phyloP scores from a whole-genome alignment of 2,329 filamentous ascomycete genomes.

The Graphilbum sp. region DNA sequence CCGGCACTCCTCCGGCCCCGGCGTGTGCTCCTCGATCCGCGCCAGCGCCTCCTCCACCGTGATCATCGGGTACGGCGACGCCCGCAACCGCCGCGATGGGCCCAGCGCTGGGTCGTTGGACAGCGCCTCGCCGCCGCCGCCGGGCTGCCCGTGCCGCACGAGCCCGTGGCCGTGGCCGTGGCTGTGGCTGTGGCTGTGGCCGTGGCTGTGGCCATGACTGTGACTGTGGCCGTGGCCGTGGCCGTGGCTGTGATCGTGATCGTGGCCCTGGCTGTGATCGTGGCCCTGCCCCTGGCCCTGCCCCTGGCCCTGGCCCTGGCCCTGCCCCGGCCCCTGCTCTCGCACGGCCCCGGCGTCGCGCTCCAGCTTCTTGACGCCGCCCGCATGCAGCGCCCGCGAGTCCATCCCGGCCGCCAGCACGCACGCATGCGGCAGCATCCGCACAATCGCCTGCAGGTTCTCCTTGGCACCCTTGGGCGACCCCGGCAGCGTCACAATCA shows the following conservation, averaged over 20 bases:
- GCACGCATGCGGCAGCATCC: conserved; percentile 90
- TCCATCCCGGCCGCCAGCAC: conserved; percentile 70
- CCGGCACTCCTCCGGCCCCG: conserved; percentile 38
- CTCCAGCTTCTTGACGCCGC: conserved; percentile 72
- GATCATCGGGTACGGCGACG: conserved; percentile 86
- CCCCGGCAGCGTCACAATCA: conserved; percentile 81
- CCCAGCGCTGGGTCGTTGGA: conserved; percentile 47
- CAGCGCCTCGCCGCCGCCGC: conserved; percentile 30
- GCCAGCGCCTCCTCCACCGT: conserved; percentile 65
- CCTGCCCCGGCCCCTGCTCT: too few relatives aligned
- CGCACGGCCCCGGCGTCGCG: conserved; percentile 67
- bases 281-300: too few relatives aligned
- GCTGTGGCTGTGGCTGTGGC: conserved; percentile 31
- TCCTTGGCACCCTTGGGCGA: conserved; percentile 92
- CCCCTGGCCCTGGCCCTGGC: too few relatives aligned
- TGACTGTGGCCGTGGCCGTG: conserved; percentile 15
- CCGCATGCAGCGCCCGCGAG: conserved; percentile 62
- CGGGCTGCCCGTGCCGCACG: conserved; percentile 55
- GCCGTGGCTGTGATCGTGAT: conserved; percentile 9
- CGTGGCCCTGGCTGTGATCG: too few relatives aligned
- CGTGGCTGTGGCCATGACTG: conserved; percentile 32
- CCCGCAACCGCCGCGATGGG: conserved; percentile 56
- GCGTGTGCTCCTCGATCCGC: conserved; percentile 58
- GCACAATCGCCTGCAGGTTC: conserved; percentile 77
- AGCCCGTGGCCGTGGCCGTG: conserved; percentile 49